These are phyloP conservation scores for Chytridium lagenaria DNA, from an alignment of 371 early-diverging fungal genomes.

Conservation along the genomic window DNA sequence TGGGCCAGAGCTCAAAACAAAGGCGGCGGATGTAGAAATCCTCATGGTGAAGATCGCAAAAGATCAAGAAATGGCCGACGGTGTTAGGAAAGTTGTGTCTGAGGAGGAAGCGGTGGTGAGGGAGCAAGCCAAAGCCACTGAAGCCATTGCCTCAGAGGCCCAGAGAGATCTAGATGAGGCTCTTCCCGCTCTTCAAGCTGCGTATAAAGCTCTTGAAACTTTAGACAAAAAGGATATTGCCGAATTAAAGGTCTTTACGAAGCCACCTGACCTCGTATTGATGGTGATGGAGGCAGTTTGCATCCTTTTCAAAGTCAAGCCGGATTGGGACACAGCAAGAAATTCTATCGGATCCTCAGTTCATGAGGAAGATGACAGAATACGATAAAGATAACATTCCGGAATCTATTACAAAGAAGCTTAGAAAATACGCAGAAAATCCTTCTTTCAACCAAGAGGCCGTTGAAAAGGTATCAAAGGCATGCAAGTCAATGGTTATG, in stretches of 20 bases:
- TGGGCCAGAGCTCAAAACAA: slow-evolving; percentile 51
- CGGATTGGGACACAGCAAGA: slow-evolving; percentile 58
- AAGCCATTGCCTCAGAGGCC: slow-evolving; percentile 52
- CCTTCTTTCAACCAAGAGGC: slow-evolving; percentile 54
- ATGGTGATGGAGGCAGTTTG: slow-evolving; percentile 60
- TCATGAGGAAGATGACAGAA: slow-evolving; percentile 55
- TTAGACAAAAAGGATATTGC: slow-evolving; percentile 60
- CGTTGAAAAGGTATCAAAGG: slow-evolving; percentile 55
- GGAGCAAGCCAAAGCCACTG: slow-evolving; percentile 49
- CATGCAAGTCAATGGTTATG: slow-evolving; percentile 54
- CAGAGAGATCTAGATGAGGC: slow-evolving; percentile 58
- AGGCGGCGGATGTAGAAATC: slow-evolving; percentile 50
- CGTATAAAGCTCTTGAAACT: slow-evolving; percentile 55
- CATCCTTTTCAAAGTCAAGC: slow-evolving; percentile 55
- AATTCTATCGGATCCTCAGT: slow-evolving; percentile 52
- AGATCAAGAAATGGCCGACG: slow-evolving; percentile 56
- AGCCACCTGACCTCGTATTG: slow-evolving; percentile 56
- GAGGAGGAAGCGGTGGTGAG: slow-evolving; percentile 55
- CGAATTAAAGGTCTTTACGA: slow-evolving; percentile 57
- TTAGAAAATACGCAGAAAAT: slow-evolving; percentile 49
- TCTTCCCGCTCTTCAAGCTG: slow-evolving; percentile 54
- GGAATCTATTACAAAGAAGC: slow-evolving; percentile 49
- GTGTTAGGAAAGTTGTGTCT: slow-evolving; percentile 49
- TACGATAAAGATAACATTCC: slow-evolving; percentile 57
- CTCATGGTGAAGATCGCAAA: slow-evolving; percentile 56